These are phyloP conservation scores for Bretschneidera sinensis DNA, from an alignment of 345 rosid genomes.

Conservation along the genomic window DNA sequence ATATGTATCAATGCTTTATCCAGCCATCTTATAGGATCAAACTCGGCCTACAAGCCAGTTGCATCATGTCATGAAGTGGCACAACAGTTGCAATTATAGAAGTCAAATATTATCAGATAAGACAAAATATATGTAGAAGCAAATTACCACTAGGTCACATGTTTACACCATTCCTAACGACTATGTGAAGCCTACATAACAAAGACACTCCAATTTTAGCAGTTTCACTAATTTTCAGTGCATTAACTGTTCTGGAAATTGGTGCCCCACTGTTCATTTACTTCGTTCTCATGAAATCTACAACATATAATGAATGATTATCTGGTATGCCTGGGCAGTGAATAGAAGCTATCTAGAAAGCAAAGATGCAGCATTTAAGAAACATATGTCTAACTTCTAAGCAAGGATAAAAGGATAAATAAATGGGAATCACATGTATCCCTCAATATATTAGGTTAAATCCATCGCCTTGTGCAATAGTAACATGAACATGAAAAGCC, in stretches of 20 bases:
- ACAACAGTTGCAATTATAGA: background rate
- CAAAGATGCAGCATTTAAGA: background rate
- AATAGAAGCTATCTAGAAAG: background rate
- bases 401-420: background rate
- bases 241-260: too few relatives aligned
- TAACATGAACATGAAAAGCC: background rate
- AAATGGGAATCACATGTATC: background rate
- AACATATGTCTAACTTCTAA: too few relatives aligned
- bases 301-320: too few relatives aligned
- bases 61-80: constrained; percentile 13
- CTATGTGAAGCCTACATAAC: background rate
- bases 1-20: constrained; percentile 83
- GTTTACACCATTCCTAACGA: background rate
- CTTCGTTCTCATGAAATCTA: too few relatives aligned
- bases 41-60: constrained; percentile 57
- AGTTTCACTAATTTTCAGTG: background rate
- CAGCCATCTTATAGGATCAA: constrained; percentile 91
- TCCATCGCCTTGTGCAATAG: background rate
- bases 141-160: background rate
- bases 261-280: too few relatives aligned
- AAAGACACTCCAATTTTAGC: background rate
- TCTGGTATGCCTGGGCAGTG: background rate
- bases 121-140: background rate
- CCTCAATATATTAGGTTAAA: background rate
- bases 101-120: background rate